Base-by-base conservation (phyloP, 805 yeast genomes). In the Priceomyces melissophilus region DNA sequence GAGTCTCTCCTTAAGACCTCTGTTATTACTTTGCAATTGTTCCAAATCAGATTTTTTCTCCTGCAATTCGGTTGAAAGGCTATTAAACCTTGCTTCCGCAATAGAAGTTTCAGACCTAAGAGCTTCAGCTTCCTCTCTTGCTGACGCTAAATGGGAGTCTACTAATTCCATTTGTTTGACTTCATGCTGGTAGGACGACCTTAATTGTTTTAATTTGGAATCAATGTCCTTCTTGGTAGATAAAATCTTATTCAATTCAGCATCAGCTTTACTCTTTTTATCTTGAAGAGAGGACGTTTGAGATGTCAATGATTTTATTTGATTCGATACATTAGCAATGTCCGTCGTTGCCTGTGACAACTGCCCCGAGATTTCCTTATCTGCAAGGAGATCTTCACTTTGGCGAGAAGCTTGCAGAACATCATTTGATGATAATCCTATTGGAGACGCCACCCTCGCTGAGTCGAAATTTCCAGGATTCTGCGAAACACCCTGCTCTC, bases 301-400 rank as follows among this genome's bases (percentile, higher is more conserved):
- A 15, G 74, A 64, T 1, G 89, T 76, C 48, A 91, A 68, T 0
- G 96, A 84, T 47, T 80, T 80, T 48, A 87, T 82, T 65, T 90
- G 96, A 52, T 83, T 87, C 0, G 95, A 84, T 32, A 86, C 71
- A 51, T 90, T 87, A 11, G 95, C 96, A 59, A 88, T 76, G 52
- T 87, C 96, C 5, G 89, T 77, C 5, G 93, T 80, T 3, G 96
- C 91, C 44, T 78, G 77, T 1, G 95, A 80, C 37, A 88, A 67
- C 54, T 82, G 80, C 23, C 81, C 79, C 1, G 87, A 75, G 1
- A 82, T 73, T 38, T 77, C 86, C 10, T 68, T 53, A 44, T 81
- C 84, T 0, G 84, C 81, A 40, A 78, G 65, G 38, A 81, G 60
- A 46, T 81, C 87, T 41, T 60, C 63, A 39, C 73, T 69, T 20